These are phyloP conservation scores for Rhododendron vialii DNA, from an alignment of 148 eudicot genomes.

Conservation along the genomic window DNA sequence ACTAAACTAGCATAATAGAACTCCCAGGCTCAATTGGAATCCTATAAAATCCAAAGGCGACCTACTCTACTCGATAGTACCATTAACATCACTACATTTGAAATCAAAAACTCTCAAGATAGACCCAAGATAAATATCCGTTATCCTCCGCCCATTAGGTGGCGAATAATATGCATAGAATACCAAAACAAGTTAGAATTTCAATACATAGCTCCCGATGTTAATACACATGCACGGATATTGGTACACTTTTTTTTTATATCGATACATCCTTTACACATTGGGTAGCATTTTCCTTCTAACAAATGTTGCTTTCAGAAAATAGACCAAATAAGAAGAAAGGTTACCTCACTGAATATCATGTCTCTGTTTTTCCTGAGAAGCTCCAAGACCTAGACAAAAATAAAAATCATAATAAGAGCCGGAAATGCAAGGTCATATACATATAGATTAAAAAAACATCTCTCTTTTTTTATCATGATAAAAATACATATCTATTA, in stretches of 20 bases:
- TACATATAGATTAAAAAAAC: not conserved
- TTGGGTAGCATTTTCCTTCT: not conserved
- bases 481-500: not conserved
- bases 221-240: no score
- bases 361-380: constrained; percentile 88
- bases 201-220: not conserved
- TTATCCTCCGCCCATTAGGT: not conserved
- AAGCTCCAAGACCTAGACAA: constrained; percentile 76
- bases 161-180: not conserved
- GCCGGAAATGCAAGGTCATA: not conserved
- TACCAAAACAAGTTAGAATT: not conserved
- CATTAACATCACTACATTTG: not conserved
- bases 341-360: constrained; percentile 73
- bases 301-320: not conserved
- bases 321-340: not conserved
- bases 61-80: not conserved
- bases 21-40: not conserved
- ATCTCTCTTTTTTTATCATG: no score
- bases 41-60: not conserved
- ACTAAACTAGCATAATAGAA: not conserved
- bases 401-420: not conserved
- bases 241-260: no score
- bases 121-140: not conserved
- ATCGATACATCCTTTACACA: not conserved
- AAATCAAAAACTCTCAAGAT: not conserved